Conservation (phyloP, 768 basidiomycete genomes). For the Lactarius tabidus region DNA sequence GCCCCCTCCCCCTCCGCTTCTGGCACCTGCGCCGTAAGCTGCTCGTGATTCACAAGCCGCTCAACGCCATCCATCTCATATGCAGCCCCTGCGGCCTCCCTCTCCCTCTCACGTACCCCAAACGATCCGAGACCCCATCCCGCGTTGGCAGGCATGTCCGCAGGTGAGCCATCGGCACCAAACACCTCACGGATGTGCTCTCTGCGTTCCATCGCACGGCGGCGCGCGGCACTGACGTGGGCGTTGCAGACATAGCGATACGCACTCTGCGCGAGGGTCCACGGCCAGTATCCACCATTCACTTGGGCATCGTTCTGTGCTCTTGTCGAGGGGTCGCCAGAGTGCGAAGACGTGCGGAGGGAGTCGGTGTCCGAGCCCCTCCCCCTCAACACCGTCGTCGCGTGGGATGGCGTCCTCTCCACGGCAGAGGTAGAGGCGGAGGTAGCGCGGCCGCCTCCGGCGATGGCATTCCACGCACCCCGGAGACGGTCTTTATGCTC, state of each 20-base stretch:
- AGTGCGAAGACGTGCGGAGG: background rate
- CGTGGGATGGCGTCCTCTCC: background rate
- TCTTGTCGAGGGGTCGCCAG: background rate
- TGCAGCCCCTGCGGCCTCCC: slow-evolving; percentile 34
- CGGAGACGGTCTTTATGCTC: slow-evolving; percentile 52
- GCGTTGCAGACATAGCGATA: slow-evolving; percentile 62
- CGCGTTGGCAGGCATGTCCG: slow-evolving; percentile 30
- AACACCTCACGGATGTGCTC: slow-evolving; percentile 64
- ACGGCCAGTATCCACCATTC: slow-evolving; percentile 4
- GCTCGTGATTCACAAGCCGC: background rate
- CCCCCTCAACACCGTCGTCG: background rate
- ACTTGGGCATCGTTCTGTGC: background rate
- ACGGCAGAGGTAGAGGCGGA: background rate
- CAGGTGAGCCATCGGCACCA: slow-evolving; percentile 33
- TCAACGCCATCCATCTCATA: slow-evolving; percentile 21
- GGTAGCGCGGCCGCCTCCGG: slow-evolving; percentile 30
- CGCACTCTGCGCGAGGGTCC: slow-evolving; percentile 44
- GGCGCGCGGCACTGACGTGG: slow-evolving; percentile 64
- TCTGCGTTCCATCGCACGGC: slow-evolving; percentile 63
- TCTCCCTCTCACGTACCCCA: slow-evolving; percentile 41
- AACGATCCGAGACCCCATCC: slow-evolving; percentile 79
- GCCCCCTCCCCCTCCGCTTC: slow-evolving; percentile 13
- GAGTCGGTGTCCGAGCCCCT: slow-evolving; percentile 37
- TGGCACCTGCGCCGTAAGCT: slow-evolving; percentile 21
- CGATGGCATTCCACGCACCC: slow-evolving; percentile 55